A percentile compares a stretch with the other conserved stretches of the same genome.
Evolutionary conservation across 116 monocot genomes (phyloP).

Genomic region (Trichopus zeylanicus): DNA sequence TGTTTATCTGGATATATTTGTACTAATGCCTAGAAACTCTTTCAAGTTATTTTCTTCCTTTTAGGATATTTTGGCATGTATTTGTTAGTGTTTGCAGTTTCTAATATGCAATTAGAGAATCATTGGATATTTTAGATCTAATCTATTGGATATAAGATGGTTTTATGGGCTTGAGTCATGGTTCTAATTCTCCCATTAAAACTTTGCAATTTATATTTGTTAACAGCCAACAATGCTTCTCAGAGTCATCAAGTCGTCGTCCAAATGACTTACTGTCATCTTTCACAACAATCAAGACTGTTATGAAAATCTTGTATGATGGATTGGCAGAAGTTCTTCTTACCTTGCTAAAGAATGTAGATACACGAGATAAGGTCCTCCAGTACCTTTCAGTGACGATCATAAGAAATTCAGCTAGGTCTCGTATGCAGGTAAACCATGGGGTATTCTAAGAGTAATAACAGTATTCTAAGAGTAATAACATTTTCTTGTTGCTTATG

Average conservation of each 20-base stretch:
- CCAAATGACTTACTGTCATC: constrained; percentile 79
- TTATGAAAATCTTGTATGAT: constrained; percentile 89
- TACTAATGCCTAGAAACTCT: too few species aligned
- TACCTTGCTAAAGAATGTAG: constrained; percentile 60
- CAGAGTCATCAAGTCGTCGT: constrained; percentile 65
- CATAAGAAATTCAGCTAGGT: constrained; percentile 67
- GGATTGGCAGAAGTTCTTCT: constrained; percentile 71
- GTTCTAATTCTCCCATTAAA: constrained; percentile 6
- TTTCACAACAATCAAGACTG: constrained; percentile 76
- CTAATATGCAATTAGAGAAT: too few species aligned
- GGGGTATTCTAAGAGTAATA: too few species aligned
- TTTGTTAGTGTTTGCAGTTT: too few species aligned
- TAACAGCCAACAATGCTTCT: constrained; percentile 83
- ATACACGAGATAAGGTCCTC: constrained; percentile 81
- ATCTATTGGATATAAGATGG: too few species aligned
- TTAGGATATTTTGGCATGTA: too few species aligned
- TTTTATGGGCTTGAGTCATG: neutral
- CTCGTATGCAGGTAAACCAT: constrained; percentile 71
- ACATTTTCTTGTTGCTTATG: too few species aligned
- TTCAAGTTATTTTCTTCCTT: too few species aligned
- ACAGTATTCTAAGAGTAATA: too few species aligned
- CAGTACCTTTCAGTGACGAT: constrained; percentile 85
- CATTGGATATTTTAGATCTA: too few species aligned
- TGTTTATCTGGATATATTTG: too few species aligned
- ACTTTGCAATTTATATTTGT: too few species aligned